phyloP scores from a whole-genome alignment of 2,329 filamentous ascomycete genomes.

The Fusarium tjaetaba region DNA sequence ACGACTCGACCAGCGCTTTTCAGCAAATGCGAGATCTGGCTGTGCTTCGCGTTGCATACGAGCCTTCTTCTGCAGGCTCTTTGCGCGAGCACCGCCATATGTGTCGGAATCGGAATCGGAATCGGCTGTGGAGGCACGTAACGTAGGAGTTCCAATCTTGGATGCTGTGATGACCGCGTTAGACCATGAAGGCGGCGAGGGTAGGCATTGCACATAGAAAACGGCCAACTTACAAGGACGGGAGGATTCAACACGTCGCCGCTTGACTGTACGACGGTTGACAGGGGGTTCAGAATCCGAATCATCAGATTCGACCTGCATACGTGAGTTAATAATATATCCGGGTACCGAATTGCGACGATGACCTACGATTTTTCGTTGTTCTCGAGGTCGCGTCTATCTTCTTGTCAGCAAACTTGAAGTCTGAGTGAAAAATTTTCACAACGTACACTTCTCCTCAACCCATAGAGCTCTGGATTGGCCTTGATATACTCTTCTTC shows the following conservation, averaged over 20 bases:
- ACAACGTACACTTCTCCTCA: conserved; percentile 86
- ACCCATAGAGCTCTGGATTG: conserved; percentile 93
- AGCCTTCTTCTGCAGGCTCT: conserved; percentile 78
- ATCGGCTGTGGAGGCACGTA: conserved; percentile 65
- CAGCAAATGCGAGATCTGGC: conserved; percentile 72
- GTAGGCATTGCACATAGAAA: background rate
- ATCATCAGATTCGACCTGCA: conserved; percentile 64
- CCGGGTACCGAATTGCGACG: background rate
- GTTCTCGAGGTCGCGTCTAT: conserved; percentile 66
- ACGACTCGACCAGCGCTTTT: conserved; percentile 92
- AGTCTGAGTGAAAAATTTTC: conserved; percentile 35
- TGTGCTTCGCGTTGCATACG: conserved; percentile 76
- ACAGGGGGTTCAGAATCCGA: conserved; percentile 76
- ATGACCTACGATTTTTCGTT: conserved; percentile 65
- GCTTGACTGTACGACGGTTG: conserved; percentile 70
- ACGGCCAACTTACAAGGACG: conserved; percentile 64
- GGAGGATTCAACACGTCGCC: conserved; percentile 74
- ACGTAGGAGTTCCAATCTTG: conserved; percentile 66
- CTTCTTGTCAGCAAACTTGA: conserved; percentile 46
- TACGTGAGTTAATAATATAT: conserved; percentile 21
- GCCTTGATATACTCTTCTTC: conserved; percentile 88
- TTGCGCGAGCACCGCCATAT: conserved; percentile 80
- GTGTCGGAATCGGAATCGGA: conserved; percentile 79
- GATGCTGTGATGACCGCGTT: conserved; percentile 57
- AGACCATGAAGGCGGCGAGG: conserved; percentile 23